These are phyloP conservation scores for Geotrichum bryndzae DNA, from an alignment of 1,139 yeast genomes.

Conservation along the genomic window DNA sequence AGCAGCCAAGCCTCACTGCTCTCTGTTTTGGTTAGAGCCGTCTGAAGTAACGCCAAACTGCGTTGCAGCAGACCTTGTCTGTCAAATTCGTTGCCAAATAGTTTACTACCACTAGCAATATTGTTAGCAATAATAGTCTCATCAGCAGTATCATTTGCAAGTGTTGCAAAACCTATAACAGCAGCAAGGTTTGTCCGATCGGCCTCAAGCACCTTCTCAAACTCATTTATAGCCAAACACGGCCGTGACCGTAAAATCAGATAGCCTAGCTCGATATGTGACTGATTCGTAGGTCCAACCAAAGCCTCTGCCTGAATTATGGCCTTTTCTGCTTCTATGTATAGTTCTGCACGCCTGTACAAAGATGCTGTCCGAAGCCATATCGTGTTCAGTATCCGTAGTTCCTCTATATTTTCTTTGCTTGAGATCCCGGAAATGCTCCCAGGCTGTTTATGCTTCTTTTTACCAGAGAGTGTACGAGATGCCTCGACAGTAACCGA, in stretches of 20 bases:
- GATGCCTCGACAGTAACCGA: not conserved
- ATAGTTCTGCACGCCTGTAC: constrained; percentile 51
- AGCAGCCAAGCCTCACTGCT: constrained; percentile 64
- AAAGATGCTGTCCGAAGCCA: constrained; percentile 73
- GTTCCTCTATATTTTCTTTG: not conserved
- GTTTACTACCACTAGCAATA: not conserved
- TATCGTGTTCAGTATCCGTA: not conserved
- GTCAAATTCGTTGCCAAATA: constrained; percentile 36
- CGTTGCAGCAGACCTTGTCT: constrained; percentile 35
- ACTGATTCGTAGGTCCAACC: constrained; percentile 45
- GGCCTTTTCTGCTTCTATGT: constrained; percentile 63
- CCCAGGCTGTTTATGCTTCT: not conserved
- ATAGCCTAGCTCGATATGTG: constrained; percentile 52
- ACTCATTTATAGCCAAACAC: constrained; percentile 55
- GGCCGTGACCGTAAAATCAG: constrained; percentile 37
- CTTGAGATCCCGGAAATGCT: not conserved
- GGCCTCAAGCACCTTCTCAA: constrained; percentile 58
- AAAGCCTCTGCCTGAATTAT: constrained; percentile 62
- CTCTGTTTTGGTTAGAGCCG: not conserved
- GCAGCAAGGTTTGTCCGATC: constrained; percentile 50
- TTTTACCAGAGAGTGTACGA: not conserved
- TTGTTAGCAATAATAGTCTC: not conserved
- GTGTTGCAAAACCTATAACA: constrained; percentile 56
- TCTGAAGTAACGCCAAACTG: not conserved
- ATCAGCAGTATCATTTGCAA: constrained; percentile 39